Base-by-base conservation (phyloP, 306 rosid genomes). In the apple (Malus domestica) region DNA sequence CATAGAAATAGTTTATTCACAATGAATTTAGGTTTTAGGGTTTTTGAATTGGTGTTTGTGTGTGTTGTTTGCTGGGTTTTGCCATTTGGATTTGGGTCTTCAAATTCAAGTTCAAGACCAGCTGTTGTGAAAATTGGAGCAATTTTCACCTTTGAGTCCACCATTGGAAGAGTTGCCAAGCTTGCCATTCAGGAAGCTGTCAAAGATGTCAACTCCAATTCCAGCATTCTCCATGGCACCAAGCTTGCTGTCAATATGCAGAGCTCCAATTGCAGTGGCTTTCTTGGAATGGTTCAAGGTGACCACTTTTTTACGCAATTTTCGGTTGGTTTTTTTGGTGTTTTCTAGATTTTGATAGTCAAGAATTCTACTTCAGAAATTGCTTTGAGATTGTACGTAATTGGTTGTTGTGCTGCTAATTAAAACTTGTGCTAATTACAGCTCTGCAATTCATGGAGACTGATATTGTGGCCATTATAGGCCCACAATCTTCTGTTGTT, bases 401-500 rank as follows among this genome's bases (percentile, higher is more conserved):
- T 57, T 10, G 45, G 22, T 44, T 13, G 6, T 25, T 62, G 11
- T 12, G 32, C 40, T 45, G 60, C 45, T 42, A 42, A 42, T 42
- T 51, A 51, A 70, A 29, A 19, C 6, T 30, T 82, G 55, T 73
- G 58, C 64, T 67, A 16, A 60, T 79, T 87, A 76, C 92, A 96
- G 99, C 97, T 78, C 67, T 92, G 89, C 85, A 90, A 76, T 86
- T 92, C 76, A 92, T 96, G 98, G 97, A 90, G 93, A 90, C 86
- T 58, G 90, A 89, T 79, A 86, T 77, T 4, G 57, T 90, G 8
- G 98, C 97, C 75, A 86, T 92, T 72, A 79, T 96, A 63, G 98
- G 99, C 10, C 99, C 99, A 3, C 99, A 96, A 80, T 92, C 99
- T 70, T 96, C 99, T 68, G 97, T 88, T 7, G 93, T 89, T 82